These are phyloP conservation scores for Xylariaceae sp. DNA, from an alignment of 2,329 filamentous ascomycete species.

Conservation along the genomic window DNA sequence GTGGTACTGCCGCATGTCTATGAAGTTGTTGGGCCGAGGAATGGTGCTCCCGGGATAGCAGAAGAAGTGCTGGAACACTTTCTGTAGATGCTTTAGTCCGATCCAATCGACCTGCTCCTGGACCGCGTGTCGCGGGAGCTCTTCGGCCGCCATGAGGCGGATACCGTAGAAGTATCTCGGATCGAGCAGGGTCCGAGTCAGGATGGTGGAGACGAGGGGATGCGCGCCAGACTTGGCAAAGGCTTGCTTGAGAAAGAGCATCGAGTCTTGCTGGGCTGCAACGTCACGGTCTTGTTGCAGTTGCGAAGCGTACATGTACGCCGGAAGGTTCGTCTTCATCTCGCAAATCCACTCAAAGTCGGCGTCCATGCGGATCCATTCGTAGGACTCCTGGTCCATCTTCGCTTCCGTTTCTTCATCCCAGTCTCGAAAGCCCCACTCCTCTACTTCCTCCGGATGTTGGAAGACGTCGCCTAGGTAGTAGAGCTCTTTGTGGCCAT, in stretches of 20 bases:
- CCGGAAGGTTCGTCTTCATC: conserved; percentile 73
- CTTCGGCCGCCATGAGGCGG: conserved; percentile 74
- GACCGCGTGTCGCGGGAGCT: conserved; percentile 70
- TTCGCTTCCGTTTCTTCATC: conserved; percentile 77
- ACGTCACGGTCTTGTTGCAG: conserved; percentile 96
- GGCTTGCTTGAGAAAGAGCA: conserved; percentile 64
- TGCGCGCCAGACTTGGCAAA: conserved; percentile 51
- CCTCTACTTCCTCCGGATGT: conserved; percentile 69
- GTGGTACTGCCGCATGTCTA: conserved; percentile 76
- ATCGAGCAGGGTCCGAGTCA: conserved; percentile 86
- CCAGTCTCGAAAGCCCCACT: conserved; percentile 88
- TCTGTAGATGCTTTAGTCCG: conserved; percentile 77
- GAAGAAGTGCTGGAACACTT: conserved; percentile 81
- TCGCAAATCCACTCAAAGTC: conserved; percentile 97
- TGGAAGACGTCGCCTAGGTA: conserved; percentile 89
- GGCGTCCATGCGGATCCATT: conserved; percentile 97
- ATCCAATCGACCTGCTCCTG: conserved; percentile 63
- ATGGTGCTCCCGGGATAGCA: conserved; percentile 74
- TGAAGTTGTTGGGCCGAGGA: conserved; percentile 86
- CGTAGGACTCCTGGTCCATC: conserved; percentile 95
- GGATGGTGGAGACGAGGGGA: conserved; percentile 79
- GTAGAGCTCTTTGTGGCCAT: conserved; percentile 73
- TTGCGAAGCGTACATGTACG: conserved; percentile 98
- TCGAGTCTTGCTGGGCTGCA: conserved; percentile 73
- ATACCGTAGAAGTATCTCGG: conserved; percentile 91